These are phyloP conservation scores for Gnetum montanum DNA, from an alignment of 75 land plant genomes.

Conservation along the genomic window DNA sequence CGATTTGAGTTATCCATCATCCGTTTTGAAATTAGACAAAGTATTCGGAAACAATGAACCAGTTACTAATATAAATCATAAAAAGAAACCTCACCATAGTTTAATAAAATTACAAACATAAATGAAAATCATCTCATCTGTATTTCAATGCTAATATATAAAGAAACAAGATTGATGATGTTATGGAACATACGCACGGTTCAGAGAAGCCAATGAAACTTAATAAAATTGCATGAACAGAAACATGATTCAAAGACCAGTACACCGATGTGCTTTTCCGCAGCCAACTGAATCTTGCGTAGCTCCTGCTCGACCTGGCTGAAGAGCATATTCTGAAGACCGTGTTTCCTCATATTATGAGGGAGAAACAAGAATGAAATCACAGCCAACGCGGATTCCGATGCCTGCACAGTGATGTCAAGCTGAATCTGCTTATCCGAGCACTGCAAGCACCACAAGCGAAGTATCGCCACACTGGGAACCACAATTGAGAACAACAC, in stretches of 20 bases:
- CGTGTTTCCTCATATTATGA: conserved; percentile 28
- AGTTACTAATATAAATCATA: too few relatives aligned
- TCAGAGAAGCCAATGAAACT: background rate
- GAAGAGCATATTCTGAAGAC: conserved; percentile 52
- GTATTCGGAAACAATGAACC: too few relatives aligned
- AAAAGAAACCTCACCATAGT: too few relatives aligned
- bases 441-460: conserved; percentile 23
- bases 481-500: background rate
- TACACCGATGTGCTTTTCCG: conserved; percentile 47
- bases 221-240: background rate
- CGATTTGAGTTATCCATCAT: too few relatives aligned
- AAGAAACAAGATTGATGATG: background rate
- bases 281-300: conserved; percentile 31
- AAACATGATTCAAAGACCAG: conserved; percentile 3
- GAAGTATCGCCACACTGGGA: background rate
- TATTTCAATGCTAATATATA: background rate
- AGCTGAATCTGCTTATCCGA: conserved; percentile 35
- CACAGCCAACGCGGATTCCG: conserved; percentile 41
- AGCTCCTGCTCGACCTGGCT: conserved; percentile 27
- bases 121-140: too few relatives aligned
- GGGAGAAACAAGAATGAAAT: conserved; percentile 63
- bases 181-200: background rate
- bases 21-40: too few relatives aligned
- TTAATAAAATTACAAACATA: too few relatives aligned
- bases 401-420: conserved; percentile 43